phyloP scores from a whole-genome alignment of 2,329 filamentous ascomycete species.

The Intubia oerlemansii region DNA sequence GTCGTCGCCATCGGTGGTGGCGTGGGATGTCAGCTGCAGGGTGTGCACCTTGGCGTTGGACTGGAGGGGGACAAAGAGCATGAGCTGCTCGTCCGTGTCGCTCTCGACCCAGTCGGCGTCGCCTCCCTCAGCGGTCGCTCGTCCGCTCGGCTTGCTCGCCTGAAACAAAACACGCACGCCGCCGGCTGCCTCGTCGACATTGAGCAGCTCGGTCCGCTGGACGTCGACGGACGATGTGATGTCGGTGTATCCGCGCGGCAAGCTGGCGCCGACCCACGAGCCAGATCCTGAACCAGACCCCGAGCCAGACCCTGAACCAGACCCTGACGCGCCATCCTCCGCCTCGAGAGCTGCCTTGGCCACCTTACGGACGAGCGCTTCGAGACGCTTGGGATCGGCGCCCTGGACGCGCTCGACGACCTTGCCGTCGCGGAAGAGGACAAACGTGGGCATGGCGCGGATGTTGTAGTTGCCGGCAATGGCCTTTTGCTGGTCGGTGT shows the following conservation, averaged over 20 bases:
- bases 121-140: slow-evolving; percentile 21
- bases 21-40: slow-evolving; percentile 44
- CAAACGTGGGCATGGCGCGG: slow-evolving; percentile 82
- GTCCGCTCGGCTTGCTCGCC: slow-evolving; percentile 34
- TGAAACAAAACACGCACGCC: slow-evolving; percentile 61
- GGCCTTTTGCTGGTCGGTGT: slow-evolving; percentile 64
- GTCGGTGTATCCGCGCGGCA: slow-evolving; percentile 66
- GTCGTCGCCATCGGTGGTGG: slow-evolving; percentile 42
- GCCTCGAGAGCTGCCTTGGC: too few species aligned
- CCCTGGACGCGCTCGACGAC: slow-evolving; percentile 61
- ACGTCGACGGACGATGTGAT: slow-evolving; percentile 66
- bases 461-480: slow-evolving; percentile 62
- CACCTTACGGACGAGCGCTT: slow-evolving; percentile 49
- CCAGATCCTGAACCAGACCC: slow-evolving; percentile 13
- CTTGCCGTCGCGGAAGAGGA: slow-evolving; percentile 62
- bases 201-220: slow-evolving; percentile 67
- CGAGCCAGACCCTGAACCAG: slow-evolving; percentile 18
- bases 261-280: slow-evolving; percentile 49
- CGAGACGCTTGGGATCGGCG: slow-evolving; percentile 60
- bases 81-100: slow-evolving; percentile 89
- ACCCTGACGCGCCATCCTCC: slow-evolving; percentile 28
- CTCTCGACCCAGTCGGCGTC: slow-evolving; percentile 77
- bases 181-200: slow-evolving; percentile 56
- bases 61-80: slow-evolving; percentile 83
- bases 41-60: slow-evolving; percentile 78